Base-by-base conservation (phyloP, 2,329 filamentous ascomycete species). In the Neonectria hederae region DNA sequence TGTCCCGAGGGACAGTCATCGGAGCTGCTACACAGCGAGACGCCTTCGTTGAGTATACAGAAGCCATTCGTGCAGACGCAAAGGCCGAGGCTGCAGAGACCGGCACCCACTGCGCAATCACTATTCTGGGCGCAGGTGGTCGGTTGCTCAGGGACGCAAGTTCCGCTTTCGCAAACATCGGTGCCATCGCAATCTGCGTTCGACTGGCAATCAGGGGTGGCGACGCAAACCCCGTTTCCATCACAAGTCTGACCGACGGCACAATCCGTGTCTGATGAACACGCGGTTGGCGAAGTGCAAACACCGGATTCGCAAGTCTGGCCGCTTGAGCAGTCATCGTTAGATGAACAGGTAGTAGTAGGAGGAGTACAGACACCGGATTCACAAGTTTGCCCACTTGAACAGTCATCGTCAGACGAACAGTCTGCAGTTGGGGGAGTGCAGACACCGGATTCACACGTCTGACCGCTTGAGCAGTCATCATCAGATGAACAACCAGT, bases 101-200 rank as follows among this genome's bases (percentile, higher is more conserved):
- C 59, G 5, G 19, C 42, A 11, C 53, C 49, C 17, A 46, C 14
- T 9, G 55, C 8, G 42, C 59, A 62, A 32, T 62, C 59, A 6
- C 22, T 55, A 24, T 62, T 22, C n/a, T 52, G 46, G 6, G 52
- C 53, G 21, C 59, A 62, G 8, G 26, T 46, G 9, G 55, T 11
- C 14, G 42, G 19, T 10, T 56, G 28, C 10, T 32, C 38, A 6
- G 53, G 53, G 1, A 52, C 46, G 4, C 59, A 62, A 2, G 38
- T 22, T 4, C 59, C 59, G 38, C 59, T 53, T 32, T 62, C 45
- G 3, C 59, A 62, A 5, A 62, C 45, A 26, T 45, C 40, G 4
- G 40, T 28, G 11, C 35, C 35, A 4, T 53, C 24, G 8, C 45
- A 48, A 4, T 42, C 48, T 4, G 53, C 43, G 9, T 52, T 32